Base-by-base conservation (phyloP, 2,329 filamentous ascomycete species). In the Pseudocercospora macadamiae region DNA sequence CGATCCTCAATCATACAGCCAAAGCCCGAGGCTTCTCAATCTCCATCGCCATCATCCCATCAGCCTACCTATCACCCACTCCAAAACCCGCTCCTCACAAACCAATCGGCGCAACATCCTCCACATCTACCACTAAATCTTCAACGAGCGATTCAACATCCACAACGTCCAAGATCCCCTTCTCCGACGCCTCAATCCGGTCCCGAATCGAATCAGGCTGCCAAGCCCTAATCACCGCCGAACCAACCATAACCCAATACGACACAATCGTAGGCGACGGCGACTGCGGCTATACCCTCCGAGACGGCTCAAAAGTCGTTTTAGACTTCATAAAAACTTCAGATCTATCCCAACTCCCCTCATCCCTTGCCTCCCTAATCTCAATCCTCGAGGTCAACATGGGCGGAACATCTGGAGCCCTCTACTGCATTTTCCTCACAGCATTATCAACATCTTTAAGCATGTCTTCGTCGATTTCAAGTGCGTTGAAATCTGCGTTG, bases 211-310 rank as follows among this genome's bases (percentile, higher is more conserved):
- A 67, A 32, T 58, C 65, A 12, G 73, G 69, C 59, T 74, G 72
- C 61, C 59, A 69, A 28, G 71, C 71, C 7, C 63, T 74, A 25
- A 73, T 74, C 62, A 61, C 62, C 3, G 69, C 64, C 23, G 72
- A 74, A 51, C 67, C 71, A 8, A 72, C 64, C 16, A 74, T 74
- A 39, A 74, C 72, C 30, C 66, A 72, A 32, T 74, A 74, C 63
- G 72, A 74, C 64, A 70, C 70, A 1, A 73, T 73, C 47, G 72
- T 73, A 42, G 72, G 72, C 52, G 72, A 74, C 48, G 72, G 71
- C 30, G 72, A 74, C 48, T 74, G 72, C 55, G 72, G 72, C 51
- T 72, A 71, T 63, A 74, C 72, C 0, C 66, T 74, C 4, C 68
- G 72, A 12, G 68, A 71, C 54, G 72, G 72, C 28, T 71, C 73